phyloP scores from a whole-genome alignment of 768 basidiomycete genomes.

The Neoboletus brunneissimus region DNA sequence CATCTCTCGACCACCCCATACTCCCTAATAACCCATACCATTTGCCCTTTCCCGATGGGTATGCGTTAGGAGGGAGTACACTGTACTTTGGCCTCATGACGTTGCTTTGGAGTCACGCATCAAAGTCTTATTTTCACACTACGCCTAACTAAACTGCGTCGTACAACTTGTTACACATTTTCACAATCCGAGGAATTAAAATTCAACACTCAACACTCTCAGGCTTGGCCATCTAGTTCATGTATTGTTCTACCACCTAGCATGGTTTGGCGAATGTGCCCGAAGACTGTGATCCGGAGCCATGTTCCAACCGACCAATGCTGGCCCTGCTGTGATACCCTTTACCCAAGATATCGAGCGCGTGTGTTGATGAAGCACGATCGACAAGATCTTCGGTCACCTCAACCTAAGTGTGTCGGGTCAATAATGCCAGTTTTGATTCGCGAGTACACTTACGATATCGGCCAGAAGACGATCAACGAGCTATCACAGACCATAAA shows the following conservation, averaged over 20 bases:
- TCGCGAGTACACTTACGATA: constrained; percentile 46
- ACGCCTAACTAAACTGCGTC: neutral
- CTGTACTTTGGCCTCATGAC: no score
- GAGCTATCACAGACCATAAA: constrained; percentile 40
- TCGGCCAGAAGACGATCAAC: constrained; percentile 66
- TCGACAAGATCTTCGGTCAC: constrained; percentile 57
- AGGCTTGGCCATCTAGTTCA: neutral
- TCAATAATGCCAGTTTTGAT: constrained; percentile 4
- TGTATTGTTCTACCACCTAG: constrained; percentile 29
- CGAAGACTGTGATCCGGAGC: constrained; percentile 44
- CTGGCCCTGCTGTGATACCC: constrained; percentile 28
- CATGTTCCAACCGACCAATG: constrained; percentile 47
- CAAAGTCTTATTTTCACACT: neutral
- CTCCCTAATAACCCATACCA: no score
- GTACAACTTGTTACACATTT: constrained; percentile 3
- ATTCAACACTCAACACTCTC: neutral
- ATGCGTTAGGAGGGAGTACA: no score
- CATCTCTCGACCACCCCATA: no score
- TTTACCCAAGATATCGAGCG: constrained; percentile 43
- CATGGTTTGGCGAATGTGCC: constrained; percentile 73
- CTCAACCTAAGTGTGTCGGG: constrained; percentile 44
- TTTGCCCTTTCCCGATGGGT: no score
- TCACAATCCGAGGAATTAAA: neutral
- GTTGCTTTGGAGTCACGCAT: no score
- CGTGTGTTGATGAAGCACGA: constrained; percentile 47